A percentile compares a stretch with the other conserved stretches of the same genome.
phyloP scores from a whole-genome alignment of 495 filamentous ascomycete genomes.

The Annulohypoxylon bovei region DNA sequence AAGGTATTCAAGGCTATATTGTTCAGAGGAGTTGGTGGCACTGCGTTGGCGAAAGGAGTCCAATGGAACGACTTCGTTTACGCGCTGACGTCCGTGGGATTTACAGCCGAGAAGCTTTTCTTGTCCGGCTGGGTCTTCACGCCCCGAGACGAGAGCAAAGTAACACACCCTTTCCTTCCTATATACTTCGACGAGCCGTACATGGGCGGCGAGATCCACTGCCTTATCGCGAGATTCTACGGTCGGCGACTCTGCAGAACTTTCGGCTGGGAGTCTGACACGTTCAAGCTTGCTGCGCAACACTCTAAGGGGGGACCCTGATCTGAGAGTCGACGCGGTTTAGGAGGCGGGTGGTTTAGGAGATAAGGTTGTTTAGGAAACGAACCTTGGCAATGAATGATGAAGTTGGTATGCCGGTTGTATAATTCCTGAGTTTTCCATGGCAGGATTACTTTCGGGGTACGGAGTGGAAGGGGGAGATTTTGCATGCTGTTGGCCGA shows the following conservation, averaged over 20 bases:
- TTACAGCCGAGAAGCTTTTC: constrained; percentile 60
- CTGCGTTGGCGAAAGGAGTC: constrained; percentile 48
- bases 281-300: not conserved
- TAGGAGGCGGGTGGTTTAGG: not conserved
- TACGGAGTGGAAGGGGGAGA: not conserved
- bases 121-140: constrained; percentile 65
- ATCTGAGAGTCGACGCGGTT: not conserved
- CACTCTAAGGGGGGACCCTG: not conserved
- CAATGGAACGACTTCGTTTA: constrained; percentile 64
- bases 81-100: constrained; percentile 60
- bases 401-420: not conserved
- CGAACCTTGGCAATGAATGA: not conserved
- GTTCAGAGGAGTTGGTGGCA: not conserved
- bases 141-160: constrained; percentile 45
- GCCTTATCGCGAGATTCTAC: not conserved
- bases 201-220: not conserved
- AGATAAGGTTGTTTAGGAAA: not conserved
- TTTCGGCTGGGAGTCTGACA: constrained; percentile 2
- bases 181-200: constrained; percentile 66
- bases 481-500: not conserved
- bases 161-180: not conserved
- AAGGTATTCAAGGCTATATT: constrained; percentile 13
- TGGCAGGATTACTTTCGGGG: constrained; percentile 2
- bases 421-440: not conserved
- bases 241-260: not conserved